Conservation (phyloP, 176 grass and related monocot genomes). For the Lolium rigidum region DNA sequence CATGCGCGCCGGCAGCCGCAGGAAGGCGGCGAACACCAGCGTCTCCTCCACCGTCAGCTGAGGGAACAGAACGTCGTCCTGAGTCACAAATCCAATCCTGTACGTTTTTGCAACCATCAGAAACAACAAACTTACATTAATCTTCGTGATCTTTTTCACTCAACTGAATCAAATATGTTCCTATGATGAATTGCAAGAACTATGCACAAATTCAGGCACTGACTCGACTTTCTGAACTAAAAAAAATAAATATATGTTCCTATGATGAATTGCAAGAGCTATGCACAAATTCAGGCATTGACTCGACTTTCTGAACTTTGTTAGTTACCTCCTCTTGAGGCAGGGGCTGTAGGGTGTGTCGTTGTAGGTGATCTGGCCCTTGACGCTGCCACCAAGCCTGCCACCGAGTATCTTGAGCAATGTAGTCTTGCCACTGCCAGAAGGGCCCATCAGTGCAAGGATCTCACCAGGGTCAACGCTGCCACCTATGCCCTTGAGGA, state of each 20-base stretch:
- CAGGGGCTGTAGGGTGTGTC: slow-evolving; percentile 76
- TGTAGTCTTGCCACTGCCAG: slow-evolving; percentile 96
- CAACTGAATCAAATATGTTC: background rate
- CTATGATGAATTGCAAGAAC: too few species aligned
- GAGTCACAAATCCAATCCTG: slow-evolving; percentile 96
- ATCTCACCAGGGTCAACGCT: slow-evolving; percentile 86
- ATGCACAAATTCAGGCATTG: background rate
- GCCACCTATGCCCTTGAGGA: slow-evolving; percentile 82
- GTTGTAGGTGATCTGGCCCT: slow-evolving; percentile 85
- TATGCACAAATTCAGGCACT: too few species aligned
- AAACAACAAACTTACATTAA: background rate
- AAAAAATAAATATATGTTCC: too few species aligned
- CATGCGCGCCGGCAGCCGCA: slow-evolving; percentile 84
- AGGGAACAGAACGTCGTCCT: slow-evolving; percentile 92
- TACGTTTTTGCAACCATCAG: background rate
- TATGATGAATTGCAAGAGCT: background rate
- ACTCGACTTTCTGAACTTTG: background rate
- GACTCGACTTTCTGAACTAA: too few species aligned
- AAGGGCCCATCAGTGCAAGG: slow-evolving; percentile 89
- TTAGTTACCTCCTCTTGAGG: slow-evolving; percentile 72
- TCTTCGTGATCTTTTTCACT: background rate
- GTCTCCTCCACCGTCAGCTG: slow-evolving; percentile 96
- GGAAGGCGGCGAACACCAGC: slow-evolving; percentile 83
- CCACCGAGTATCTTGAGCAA: slow-evolving; percentile 85
- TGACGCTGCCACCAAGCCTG: slow-evolving; percentile 65